Base-by-base conservation (phyloP, 371 early-diverging fungal genomes). In the Rhizopus sp. region DNA sequence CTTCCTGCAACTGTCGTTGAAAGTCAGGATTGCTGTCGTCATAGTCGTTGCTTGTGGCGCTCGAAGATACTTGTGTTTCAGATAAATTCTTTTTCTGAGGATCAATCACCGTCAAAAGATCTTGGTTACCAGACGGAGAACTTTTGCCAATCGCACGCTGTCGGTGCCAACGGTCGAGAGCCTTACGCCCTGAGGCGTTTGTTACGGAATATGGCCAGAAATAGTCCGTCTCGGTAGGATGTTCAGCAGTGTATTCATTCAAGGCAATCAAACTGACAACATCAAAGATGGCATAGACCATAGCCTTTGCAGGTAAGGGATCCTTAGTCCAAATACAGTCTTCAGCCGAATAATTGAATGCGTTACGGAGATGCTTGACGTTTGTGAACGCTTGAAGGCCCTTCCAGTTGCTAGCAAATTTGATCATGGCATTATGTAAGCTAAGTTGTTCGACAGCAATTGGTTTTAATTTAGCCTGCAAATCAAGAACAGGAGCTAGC, bases 251-350 rank as follows among this genome's bases (percentile, higher is more conserved):
- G 3, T 35, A 32, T n/a, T 74, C 61, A 29, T 70, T 34, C 2
- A 80, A 44, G 0, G 66, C 75, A 15, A 63, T 32, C 1, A 80
- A 55, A 51, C 73, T 69, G 17, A 77, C 66, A 0, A 77, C 80
- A 55, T 80, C 80, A 59, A 80, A 80, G 0, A 73, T 57, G 7
- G 80, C 47, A 41, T 80, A 80, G 0, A 77, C 75, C 1, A 80
- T 32, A 2, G 77, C 77, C 16, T 53, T 64, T 0, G 69, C 66
- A 23, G 80, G 72, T 3, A 80, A 46, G 7, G 80, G 80, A 7
- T 47, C 35, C 8, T 57, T 32, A 7, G 61, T 16, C 80, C 80
- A 80, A 12, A 80, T 57, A 53, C 77, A 75, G 10, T 80, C 67
- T 6, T 58, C 23, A 4, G 63, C 72, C 0, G 52, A 39, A 46